Percentiles rank a stretch among this genome's conserved stretches.
Evolutionary conservation across 2,329 filamentous ascomycete species (phyloP).

Genomic region (Xylaria multiplex): DNA sequence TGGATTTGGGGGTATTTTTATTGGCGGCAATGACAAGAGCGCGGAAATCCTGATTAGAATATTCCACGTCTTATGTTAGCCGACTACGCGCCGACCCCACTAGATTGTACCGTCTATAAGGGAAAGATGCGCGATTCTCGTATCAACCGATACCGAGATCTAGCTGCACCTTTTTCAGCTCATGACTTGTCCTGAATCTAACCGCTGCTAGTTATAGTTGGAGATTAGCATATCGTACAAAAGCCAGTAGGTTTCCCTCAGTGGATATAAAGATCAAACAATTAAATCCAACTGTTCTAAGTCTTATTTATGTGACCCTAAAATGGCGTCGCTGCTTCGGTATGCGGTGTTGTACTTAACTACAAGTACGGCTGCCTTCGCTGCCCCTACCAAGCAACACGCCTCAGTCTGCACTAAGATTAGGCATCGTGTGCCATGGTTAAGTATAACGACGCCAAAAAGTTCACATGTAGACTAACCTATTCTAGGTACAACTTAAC

Average conservation of each 20-base stretch:
- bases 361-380: constrained; percentile 9
- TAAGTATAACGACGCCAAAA: not conserved
- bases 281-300: too few species aligned
- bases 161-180: not conserved
- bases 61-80: constrained; percentile 12
- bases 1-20: not conserved
- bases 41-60: constrained; percentile 3
- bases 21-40: not conserved
- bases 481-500: constrained; percentile 7
- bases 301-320: not conserved
- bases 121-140: not conserved
- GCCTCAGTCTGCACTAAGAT: constrained; percentile 17
- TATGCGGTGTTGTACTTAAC: constrained; percentile 11
- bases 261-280: not conserved
- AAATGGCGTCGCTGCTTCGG: not conserved
- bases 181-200: not conserved
- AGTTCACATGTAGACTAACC: not conserved
- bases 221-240: not conserved
- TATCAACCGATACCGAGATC: constrained; percentile 5
- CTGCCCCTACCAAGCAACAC: constrained; percentile 14
- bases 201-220: not conserved
- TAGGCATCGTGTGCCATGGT: constrained; percentile 23
- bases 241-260: not conserved
- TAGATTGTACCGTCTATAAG: not conserved
- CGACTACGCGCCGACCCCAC: not conserved